Percentiles rank a stretch among this genome's conserved stretches.
phyloP scores from a whole-genome alignment of 345 rosid genomes.

The Pseudoturritis turrita region DNA sequence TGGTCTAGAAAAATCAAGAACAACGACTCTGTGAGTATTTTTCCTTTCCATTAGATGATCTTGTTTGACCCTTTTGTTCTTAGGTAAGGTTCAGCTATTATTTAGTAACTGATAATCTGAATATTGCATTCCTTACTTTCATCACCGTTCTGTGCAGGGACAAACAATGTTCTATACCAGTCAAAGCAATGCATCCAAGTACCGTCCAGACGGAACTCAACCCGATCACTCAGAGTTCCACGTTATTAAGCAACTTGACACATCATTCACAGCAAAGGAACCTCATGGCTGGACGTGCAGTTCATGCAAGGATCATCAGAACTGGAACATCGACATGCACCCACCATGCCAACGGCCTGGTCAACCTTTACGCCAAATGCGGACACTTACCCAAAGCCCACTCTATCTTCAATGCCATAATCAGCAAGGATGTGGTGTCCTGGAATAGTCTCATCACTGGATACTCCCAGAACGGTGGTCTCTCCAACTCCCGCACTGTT shows the following conservation, averaged over 20 bases:
- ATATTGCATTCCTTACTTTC: neutral
- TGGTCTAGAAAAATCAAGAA: constrained; percentile 62
- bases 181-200: constrained; percentile 5
- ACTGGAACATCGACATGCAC: constrained; percentile 36
- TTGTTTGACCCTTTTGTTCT: neutral
- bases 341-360: constrained; percentile 54
- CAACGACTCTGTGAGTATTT: constrained; percentile 51
- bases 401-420: constrained; percentile 49
- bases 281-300: constrained; percentile 49
- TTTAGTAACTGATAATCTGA: neutral
- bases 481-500: constrained; percentile 35
- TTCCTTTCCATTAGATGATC: neutral
- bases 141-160: constrained; percentile 11
- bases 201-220: constrained; percentile 21
- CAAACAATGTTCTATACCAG: constrained; percentile 6
- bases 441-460: constrained; percentile 88
- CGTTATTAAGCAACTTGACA: constrained; percentile 40
- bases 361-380: constrained; percentile 69
- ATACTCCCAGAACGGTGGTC: constrained; percentile 59
- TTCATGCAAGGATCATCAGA: constrained; percentile 57
- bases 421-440: constrained; percentile 57
- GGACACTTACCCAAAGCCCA: constrained; percentile 46
- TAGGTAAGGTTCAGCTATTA: neutral
- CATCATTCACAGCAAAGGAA: constrained; percentile 43
- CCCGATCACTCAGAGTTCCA: constrained; percentile 33